Evolutionary conservation across 139 green algal genomes (phyloP).

Genomic region (Chlamydomonas sphaeroides): DNA sequence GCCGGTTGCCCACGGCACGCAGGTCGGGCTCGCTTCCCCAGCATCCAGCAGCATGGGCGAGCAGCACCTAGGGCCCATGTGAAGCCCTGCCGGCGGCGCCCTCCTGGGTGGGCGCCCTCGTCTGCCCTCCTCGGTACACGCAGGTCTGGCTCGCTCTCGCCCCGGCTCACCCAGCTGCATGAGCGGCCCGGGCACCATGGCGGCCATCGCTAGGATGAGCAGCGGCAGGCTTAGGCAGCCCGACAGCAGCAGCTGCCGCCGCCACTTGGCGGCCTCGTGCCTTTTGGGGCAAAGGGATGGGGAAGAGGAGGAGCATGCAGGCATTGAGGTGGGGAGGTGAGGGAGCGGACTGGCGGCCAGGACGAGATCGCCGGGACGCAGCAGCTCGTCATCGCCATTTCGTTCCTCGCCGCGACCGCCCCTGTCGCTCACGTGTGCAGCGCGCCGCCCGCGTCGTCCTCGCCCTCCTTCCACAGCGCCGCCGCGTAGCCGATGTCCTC

Average conservation of each 20-base stretch:
- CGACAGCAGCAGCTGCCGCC: constrained; percentile 28
- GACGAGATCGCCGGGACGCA: too few species aligned
- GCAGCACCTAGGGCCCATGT: too few species aligned
- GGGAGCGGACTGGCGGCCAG: too few species aligned
- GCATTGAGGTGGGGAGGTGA: not conserved
- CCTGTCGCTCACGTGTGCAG: constrained; percentile 10
- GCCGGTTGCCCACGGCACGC: too few species aligned
- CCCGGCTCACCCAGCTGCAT: constrained; percentile 23
- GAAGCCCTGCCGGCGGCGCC: too few species aligned
- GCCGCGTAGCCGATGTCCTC: constrained; percentile 64
- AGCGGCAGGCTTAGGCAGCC: constrained; percentile 17
- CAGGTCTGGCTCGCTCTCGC: too few species aligned
- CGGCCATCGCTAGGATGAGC: constrained; percentile 22
- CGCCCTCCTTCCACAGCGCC: constrained; percentile 38
- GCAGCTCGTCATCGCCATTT: too few species aligned
- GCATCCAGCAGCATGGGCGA: too few species aligned
- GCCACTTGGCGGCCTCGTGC: constrained; percentile 32
- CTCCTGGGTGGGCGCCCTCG: too few species aligned
- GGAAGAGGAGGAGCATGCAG: not conserved
- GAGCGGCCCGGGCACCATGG: constrained; percentile 21
- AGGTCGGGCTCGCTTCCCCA: too few species aligned
- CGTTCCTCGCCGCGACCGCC: too few species aligned
- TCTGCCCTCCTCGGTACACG: too few species aligned
- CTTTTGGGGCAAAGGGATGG: not conserved
- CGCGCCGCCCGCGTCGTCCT: constrained; percentile 18